phyloP scores from a whole-genome alignment of 768 basidiomycete species.

The Exidia glandulosa region DNA sequence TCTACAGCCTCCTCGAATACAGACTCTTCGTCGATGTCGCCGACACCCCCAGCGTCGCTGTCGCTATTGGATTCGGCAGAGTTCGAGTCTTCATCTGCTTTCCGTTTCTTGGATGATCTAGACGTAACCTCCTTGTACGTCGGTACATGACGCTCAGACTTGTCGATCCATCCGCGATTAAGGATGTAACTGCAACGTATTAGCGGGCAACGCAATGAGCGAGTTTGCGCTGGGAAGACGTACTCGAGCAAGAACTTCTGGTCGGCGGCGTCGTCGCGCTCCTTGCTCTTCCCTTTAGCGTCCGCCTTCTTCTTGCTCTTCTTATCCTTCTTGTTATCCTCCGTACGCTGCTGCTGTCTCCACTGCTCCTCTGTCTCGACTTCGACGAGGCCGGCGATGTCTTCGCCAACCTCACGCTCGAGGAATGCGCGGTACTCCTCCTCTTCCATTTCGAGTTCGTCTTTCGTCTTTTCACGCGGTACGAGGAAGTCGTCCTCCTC shows the following conservation, averaged over 20 bases:
- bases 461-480: conserved; percentile 64
- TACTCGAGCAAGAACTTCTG: conserved; percentile 89
- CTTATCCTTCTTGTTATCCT: background rate
- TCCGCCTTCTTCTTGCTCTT: conserved; percentile 3
- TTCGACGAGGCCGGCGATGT: conserved; percentile 56
- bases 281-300: conserved; percentile 30
- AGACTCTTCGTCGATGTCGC: conserved; percentile 4
- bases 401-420: conserved; percentile 68
- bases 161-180: conserved; percentile 96
- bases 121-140: conserved; percentile 73
- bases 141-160: conserved; percentile 57
- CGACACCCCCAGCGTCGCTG: background rate
- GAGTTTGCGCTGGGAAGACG: conserved; percentile 18
- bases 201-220: background rate
- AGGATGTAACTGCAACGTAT: conserved; percentile 67
- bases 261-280: conserved; percentile 39
- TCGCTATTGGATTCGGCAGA: background rate
- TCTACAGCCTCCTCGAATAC: conserved; percentile 31
- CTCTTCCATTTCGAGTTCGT: conserved; percentile 67
- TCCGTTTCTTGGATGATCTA: conserved; percentile 20
- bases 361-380: conserved; percentile 32
- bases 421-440: conserved; percentile 79
- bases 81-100: conserved; percentile 1
- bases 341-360: conserved; percentile 4
- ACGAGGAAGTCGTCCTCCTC: conserved; percentile 57